These are phyloP conservation scores for Chaetomium fimeti DNA, from an alignment of 495 filamentous ascomycete genomes.

Conservation along the genomic window DNA sequence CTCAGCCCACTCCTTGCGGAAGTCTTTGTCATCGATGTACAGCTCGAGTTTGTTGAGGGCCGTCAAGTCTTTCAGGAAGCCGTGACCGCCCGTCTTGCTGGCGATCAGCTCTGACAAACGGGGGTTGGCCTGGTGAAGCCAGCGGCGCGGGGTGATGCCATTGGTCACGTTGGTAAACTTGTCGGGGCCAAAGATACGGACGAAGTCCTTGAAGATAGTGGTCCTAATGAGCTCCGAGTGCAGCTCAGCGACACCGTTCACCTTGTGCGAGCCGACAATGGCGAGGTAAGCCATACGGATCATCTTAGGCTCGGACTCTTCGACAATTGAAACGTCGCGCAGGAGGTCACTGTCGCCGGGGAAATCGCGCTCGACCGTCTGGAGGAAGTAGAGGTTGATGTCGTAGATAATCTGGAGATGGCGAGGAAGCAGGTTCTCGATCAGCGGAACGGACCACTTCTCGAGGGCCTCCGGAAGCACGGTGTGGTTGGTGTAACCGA, in stretches of 20 bases:
- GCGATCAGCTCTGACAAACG: constrained; percentile 88
- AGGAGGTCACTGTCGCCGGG: constrained; percentile 87
- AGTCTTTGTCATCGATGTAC: constrained; percentile 77
- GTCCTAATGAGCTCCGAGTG: constrained; percentile 96
- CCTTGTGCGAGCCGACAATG: constrained; percentile 96
- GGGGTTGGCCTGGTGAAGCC: constrained; percentile 97
- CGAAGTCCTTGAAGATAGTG: constrained; percentile 99
- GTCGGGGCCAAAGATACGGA: constrained; percentile 86
- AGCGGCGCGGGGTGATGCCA: constrained; percentile 90
- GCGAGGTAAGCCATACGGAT: constrained; percentile 94
- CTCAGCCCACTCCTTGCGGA: constrained; percentile 86
- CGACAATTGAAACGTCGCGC: constrained; percentile 85
- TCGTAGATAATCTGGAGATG: constrained; percentile 99
- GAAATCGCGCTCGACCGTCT: constrained; percentile 82
- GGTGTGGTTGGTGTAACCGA: constrained; percentile 97
- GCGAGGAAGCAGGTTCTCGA: constrained; percentile 89
- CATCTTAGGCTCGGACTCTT: constrained; percentile 97
- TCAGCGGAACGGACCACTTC: constrained; percentile 93
- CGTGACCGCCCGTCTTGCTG: constrained; percentile 76
- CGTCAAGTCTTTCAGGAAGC: constrained; percentile 85
- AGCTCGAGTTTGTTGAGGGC: constrained; percentile 78
- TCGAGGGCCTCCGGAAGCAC: constrained; percentile 95
- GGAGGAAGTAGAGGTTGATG: constrained; percentile 92
- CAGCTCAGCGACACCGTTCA: constrained; percentile 95
- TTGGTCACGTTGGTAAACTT: constrained; percentile 99